Evolutionary conservation across 2,329 filamentous ascomycete species (phyloP).

Genomic region (Aschersonia sp.): DNA sequence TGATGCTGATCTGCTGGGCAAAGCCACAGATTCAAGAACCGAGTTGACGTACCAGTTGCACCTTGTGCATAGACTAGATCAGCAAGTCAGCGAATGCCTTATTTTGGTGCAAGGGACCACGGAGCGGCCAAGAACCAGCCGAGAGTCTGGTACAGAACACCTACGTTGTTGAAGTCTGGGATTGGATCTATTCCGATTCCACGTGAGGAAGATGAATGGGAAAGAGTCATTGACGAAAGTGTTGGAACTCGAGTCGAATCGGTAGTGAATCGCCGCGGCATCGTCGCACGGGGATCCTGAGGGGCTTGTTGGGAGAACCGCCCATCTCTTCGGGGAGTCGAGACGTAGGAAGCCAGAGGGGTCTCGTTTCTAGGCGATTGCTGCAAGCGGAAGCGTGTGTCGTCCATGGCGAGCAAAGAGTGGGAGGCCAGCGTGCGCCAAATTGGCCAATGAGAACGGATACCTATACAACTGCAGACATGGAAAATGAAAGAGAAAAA

Average conservation of each 20-base stretch:
- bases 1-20: too few species aligned
- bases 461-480: constrained; percentile 19
- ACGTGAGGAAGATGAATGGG: constrained; percentile 35
- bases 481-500: constrained; percentile 16
- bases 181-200: constrained; percentile 22
- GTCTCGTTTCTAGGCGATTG: constrained; percentile 65
- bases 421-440: constrained; percentile 24
- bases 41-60: constrained; percentile 53
- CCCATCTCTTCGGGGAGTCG: constrained; percentile 55
- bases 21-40: background rate
- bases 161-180: constrained; percentile 33
- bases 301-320: constrained; percentile 37
- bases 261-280: constrained; percentile 88
- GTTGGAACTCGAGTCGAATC: constrained; percentile 75
- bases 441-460: constrained; percentile 18
- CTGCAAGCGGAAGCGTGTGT: constrained; percentile 63
- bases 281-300: constrained; percentile 57
- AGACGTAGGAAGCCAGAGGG: constrained; percentile 59
- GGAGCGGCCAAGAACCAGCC: background rate
- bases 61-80: constrained; percentile 51
- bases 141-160: constrained; percentile 6
- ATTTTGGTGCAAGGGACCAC: background rate
- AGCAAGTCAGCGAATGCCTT: background rate
- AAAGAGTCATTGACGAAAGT: constrained; percentile 34
- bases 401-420: constrained; percentile 42